These are phyloP conservation scores for Trametes villosa DNA, from an alignment of 768 basidiomycete species.

Conservation along the genomic window DNA sequence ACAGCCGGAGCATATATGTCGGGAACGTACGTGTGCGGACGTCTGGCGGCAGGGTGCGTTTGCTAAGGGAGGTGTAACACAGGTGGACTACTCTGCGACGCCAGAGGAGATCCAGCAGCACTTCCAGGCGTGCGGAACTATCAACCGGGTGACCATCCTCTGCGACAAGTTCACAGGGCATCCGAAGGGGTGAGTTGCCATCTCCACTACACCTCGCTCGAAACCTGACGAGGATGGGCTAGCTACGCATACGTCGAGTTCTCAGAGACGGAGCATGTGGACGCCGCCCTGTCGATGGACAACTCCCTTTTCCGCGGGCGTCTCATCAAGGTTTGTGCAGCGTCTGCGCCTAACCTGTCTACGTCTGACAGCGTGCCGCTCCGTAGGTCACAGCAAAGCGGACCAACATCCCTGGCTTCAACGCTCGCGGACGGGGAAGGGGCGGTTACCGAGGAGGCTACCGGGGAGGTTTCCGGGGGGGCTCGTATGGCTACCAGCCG, in stretches of 20 bases:
- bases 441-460: constrained; percentile 50
- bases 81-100: constrained; percentile 98
- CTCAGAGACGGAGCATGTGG: constrained; percentile 88
- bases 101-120: constrained; percentile 98
- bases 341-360: background rate
- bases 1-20: constrained; percentile 89
- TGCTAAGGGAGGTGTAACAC: background rate
- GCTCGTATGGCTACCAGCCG: constrained; percentile 59
- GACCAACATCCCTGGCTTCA: constrained; percentile 94
- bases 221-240: constrained; percentile 2
- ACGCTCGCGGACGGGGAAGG: constrained; percentile 72
- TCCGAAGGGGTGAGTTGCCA: constrained; percentile 83
- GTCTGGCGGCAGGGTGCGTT: background rate
- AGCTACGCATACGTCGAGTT: constrained; percentile 99
- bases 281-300: constrained; percentile 90
- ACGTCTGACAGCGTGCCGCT: background rate
- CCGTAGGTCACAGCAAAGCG: constrained; percentile 92
- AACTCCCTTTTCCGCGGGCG: constrained; percentile 95
- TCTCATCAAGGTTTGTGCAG: constrained; percentile 80
- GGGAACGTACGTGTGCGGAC: constrained; percentile 81
- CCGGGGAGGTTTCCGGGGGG: constrained; percentile 64
- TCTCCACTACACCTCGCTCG: background rate
- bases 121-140: constrained; percentile 96
- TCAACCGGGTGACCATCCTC: constrained; percentile 98
- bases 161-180: constrained; percentile 99